Conservation (phyloP, 805 yeast species). For the Myxozyma melibiosi region DNA sequence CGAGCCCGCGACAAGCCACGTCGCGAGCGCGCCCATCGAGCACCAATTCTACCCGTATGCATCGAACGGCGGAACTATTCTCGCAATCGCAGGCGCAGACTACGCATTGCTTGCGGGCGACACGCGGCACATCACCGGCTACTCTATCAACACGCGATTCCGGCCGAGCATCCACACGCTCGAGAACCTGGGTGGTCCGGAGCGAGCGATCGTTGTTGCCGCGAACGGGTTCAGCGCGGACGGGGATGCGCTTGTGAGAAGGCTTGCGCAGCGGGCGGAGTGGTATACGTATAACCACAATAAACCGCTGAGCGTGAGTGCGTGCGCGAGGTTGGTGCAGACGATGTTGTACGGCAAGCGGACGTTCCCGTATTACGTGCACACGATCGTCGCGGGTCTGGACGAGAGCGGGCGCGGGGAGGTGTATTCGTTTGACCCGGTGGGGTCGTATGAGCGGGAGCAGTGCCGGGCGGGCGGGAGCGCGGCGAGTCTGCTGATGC, state of each 20-base stretch:
- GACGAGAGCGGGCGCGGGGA: constrained; percentile 93
- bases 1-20: constrained; percentile 15
- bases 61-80: constrained; percentile 95
- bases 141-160: constrained; percentile 87
- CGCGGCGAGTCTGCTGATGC: constrained; percentile 94
- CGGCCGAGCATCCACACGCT: constrained; percentile 87
- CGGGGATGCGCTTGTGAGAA: constrained; percentile 78
- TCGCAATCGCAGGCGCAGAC: constrained; percentile 97
- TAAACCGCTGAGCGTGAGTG: constrained; percentile 62
- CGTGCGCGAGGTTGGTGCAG: constrained; percentile 90
- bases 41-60: constrained; percentile 87
- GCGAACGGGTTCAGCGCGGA: constrained; percentile 98
- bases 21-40: constrained; percentile 65
- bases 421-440: constrained; percentile 95
- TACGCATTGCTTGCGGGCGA: constrained; percentile 97
- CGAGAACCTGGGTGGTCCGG: too few species aligned
- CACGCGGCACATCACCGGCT: constrained; percentile 95
- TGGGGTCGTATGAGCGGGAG: constrained; percentile 96
- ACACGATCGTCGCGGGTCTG: constrained; percentile 91
- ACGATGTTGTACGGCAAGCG: constrained; percentile 89
- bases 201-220: constrained; percentile 66
- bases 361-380: constrained; percentile 95
- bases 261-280: constrained; percentile 59
- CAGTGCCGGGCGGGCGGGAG: constrained; percentile 98
- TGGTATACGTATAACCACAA: constrained; percentile 91